Evolutionary conservation across 2,329 filamentous ascomycete genomes (phyloP).

Genomic region (Trichophyton mentagrophytes): DNA sequence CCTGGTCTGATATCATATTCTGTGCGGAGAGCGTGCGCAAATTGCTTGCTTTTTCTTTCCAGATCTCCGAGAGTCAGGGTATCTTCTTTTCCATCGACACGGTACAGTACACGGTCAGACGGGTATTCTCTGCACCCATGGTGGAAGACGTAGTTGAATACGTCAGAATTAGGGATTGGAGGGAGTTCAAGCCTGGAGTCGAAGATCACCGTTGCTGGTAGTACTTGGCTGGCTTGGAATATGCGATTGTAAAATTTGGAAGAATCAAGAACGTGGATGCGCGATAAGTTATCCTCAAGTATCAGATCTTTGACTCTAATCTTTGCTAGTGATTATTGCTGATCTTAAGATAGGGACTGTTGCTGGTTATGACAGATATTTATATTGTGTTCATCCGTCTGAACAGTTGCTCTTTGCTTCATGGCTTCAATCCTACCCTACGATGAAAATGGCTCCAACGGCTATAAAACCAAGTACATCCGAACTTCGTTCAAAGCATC

Average conservation of each 20-base stretch:
- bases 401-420: not conserved
- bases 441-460: not conserved
- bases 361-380: not conserved
- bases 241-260: not conserved
- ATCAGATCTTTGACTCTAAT: not conserved
- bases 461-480: not conserved
- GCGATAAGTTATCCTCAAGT: not conserved
- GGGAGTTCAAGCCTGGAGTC: not conserved
- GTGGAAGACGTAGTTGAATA: slow-evolving; percentile 14
- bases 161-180: slow-evolving; percentile 7
- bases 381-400: not conserved
- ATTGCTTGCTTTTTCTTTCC: slow-evolving; percentile 13
- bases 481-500: no score
- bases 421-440: not conserved
- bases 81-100: slow-evolving; percentile 9
- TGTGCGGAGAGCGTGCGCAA: slow-evolving; percentile 9
- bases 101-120: slow-evolving; percentile 11
- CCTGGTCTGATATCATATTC: slow-evolving; percentile 10
- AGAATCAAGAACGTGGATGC: not conserved
- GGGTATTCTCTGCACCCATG: slow-evolving; percentile 11
- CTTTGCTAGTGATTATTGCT: not conserved
- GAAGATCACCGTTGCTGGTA: not conserved
- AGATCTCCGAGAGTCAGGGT: slow-evolving; percentile 13
- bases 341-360: not conserved
- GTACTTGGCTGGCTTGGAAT: not conserved